Base-by-base conservation (phyloP, 2,329 filamentous ascomycete species). In the Diplodia intermedia region DNA sequence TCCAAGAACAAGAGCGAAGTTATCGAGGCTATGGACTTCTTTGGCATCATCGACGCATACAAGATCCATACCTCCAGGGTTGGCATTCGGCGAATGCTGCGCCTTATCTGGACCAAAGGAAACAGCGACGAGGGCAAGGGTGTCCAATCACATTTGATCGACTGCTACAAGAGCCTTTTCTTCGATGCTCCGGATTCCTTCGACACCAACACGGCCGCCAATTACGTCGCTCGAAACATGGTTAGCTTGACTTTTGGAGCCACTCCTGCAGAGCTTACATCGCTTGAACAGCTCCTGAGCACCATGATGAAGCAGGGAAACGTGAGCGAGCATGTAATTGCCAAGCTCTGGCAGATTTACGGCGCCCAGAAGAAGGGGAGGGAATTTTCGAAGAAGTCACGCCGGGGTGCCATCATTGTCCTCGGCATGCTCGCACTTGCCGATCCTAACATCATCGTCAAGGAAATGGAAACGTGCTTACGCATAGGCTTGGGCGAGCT, bases 81-180 rank as follows among this genome's bases (percentile, higher is more conserved):
- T 49, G 95, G 96, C 68, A 98, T 99, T 75, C 88, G 94, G 69
- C 90, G 93, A 68, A 99, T 99, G 95, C 85, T 99, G 71, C 90
- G 94, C 65, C 85, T 99, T 23, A 99, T 99, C 78, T 99, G 95
- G 95, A 99, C 95, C 71, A 99, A 99, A 81, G 94, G 95, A 73
- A 99, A 98, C 81, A 98, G 93, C 74, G 95, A 99, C 75, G 96
- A 99, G 84, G 95, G 96, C 74, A 99, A 98, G 81, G 95, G 95
- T 67, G 94, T 99, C 2, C 96, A 99, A 77, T 92, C 91, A 2
- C 95, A 99, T 79, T 85, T 99, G 36, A 97, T 99, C 72, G 95
- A 99, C 73, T 97, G 93, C 79, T 99, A 99, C 83, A 95, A 91
- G 76, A 89, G 92, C 23, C 87, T 99, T 0, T 99, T 98, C 81